These are phyloP conservation scores for Dioscorea dumetorum DNA, from an alignment of 106 monocot species.

Conservation along the genomic window DNA sequence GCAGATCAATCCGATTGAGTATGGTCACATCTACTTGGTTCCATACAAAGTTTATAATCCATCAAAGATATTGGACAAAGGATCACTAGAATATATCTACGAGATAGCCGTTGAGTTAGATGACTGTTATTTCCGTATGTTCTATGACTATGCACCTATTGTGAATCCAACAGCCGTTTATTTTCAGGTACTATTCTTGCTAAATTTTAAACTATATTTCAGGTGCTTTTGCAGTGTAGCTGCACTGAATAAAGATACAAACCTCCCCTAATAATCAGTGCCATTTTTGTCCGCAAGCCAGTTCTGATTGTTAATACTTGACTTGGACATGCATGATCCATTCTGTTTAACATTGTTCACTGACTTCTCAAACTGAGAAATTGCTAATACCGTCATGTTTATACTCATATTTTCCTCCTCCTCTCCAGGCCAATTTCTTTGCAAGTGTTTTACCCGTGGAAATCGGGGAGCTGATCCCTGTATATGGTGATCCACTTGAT, in stretches of 20 bases:
- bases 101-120: slow-evolving; percentile 44
- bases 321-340: background rate
- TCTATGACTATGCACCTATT: slow-evolving; percentile 38
- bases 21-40: slow-evolving; percentile 70
- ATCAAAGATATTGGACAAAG: slow-evolving; percentile 19
- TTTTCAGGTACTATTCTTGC: slow-evolving; percentile 46
- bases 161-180: slow-evolving; percentile 10
- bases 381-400: background rate
- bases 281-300: too few relatives aligned
- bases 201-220: background rate
- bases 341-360: background rate
- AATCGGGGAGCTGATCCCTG: slow-evolving; percentile 16
- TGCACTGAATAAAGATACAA: background rate
- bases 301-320: background rate
- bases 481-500: slow-evolving; percentile 7
- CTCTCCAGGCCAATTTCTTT: slow-evolving; percentile 53
- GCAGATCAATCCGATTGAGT: slow-evolving; percentile 62
- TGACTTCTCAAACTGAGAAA: background rate
- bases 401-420: background rate
- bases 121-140: slow-evolving; percentile 36
- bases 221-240: background rate
- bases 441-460: slow-evolving; percentile 57
- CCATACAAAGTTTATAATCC: slow-evolving; percentile 21
- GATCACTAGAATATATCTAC: slow-evolving; percentile 25
- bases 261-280: too few relatives aligned